phyloP scores from a whole-genome alignment of 345 rosid genomes.

The Linum usitatissimum region DNA sequence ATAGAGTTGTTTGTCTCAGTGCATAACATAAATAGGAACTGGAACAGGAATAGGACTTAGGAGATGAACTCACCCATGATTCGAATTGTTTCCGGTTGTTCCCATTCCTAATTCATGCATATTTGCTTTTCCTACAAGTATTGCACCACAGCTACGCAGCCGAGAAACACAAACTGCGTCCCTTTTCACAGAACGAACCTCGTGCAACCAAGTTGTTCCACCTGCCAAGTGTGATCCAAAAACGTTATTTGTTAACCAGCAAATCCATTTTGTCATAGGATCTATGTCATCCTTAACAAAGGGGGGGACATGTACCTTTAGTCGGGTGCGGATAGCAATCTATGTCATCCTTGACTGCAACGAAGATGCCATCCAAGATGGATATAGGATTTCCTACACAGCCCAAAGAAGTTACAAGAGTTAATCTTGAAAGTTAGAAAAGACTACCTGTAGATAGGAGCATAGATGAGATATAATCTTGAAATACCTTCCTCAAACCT shows the following conservation, averaged over 20 bases:
- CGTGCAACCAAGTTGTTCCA: constrained; percentile 80
- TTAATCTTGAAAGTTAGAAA: not conserved
- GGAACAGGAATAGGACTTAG: not conserved
- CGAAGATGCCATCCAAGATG: constrained; percentile 68
- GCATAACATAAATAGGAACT: not conserved
- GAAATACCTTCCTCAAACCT: constrained; percentile 68
- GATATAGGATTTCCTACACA: constrained; percentile 66
- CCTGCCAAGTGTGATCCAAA: constrained; percentile 25
- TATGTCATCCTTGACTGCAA: constrained; percentile 86
- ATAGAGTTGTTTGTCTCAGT: not conserved
- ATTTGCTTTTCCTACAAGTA: constrained; percentile 80
- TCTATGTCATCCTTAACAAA: not conserved
- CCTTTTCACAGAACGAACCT: constrained; percentile 47
- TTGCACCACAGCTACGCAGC: constrained; percentile 67
- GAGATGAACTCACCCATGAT: constrained; percentile 57
- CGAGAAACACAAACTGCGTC: constrained; percentile 69
- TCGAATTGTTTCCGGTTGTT: constrained; percentile 84
- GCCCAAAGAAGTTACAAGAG: constrained; percentile 6
- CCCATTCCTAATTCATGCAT: constrained; percentile 97
- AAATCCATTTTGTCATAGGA: not conserved
- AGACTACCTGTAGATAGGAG: not conserved
- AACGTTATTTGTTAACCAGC: not conserved
- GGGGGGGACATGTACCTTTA: constrained; percentile 33
- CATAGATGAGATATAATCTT: not conserved
- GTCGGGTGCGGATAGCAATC: constrained; percentile 66